Base-by-base conservation (phyloP, 345 rosid species). In the Arabis hirsuta region DNA sequence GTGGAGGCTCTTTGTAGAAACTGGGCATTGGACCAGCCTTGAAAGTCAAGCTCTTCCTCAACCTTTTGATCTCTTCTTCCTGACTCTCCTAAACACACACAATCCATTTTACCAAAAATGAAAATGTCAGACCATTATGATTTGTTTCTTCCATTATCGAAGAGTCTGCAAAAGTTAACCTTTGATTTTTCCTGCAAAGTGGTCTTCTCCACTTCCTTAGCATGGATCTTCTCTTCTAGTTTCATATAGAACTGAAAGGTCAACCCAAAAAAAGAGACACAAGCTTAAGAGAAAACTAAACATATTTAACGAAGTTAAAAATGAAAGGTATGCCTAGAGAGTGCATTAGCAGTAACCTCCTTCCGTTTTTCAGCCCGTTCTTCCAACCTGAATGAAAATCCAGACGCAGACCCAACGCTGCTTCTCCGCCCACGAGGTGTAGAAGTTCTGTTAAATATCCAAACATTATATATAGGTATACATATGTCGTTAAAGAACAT, bases 1-100 rank as follows among this genome's bases (percentile, higher is more conserved):
- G 87, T 24, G 97, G 96, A 72, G 99, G 98, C 79, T 95, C 98
- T 72, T 95, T 91, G 80, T 95, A 95, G 82, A 95, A 95, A 75
- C 68, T 84, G 3, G 99, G 99, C 99, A 95, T 90, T 1, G 99
- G 98, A 65, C 90, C 78, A 51, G 99, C 99, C 73, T 91, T 95
- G 80, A 95, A 95, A 16, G 87, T 82, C 91, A 95, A 80, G 78
- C 88, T 95, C 83, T 90, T 95, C 80, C 99, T 90, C 67, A 95
- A 73, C 76, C 85, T 77, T 84, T 82, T 95, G 79, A 95, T 84
- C 81, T 95, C 98, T 57, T 96, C 94, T 73, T 90, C 96, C 76
- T 86, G 99, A 68, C 79, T 85, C 82, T 95, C 99, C 99, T 95
- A 48, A 29, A 62, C 53, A 74, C 50, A 84, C 46, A 67, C 19